phyloP scores from a whole-genome alignment of 345 rosid genomes.

The Citrus maxima region DNA sequence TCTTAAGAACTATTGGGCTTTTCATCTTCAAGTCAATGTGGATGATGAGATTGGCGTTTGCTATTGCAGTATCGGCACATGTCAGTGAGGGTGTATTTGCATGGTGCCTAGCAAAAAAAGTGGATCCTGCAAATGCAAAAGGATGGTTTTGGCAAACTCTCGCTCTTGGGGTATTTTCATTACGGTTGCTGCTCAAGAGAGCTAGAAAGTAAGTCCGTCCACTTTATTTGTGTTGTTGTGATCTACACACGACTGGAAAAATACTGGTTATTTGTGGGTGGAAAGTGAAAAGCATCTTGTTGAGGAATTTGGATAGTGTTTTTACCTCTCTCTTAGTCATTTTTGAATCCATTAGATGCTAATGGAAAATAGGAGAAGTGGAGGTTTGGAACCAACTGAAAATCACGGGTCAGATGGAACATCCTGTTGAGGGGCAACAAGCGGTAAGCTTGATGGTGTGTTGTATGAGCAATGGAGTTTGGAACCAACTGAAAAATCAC shows the following conservation, averaged over 20 bases:
- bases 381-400: no score
- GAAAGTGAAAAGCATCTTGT: neutral
- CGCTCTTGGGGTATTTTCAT: slow-evolving; percentile 60
- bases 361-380: no score
- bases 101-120: slow-evolving; percentile 56
- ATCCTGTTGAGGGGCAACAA: no score
- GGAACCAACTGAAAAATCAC: no score
- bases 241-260: neutral
- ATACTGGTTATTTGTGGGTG: neutral
- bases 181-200: slow-evolving; percentile 63
- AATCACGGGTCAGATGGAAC: no score
- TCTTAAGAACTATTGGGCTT: slow-evolving; percentile 47
- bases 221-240: slow-evolving; percentile 9
- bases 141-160: slow-evolving; percentile 92
- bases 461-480: no score
- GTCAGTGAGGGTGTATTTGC: slow-evolving; percentile 59
- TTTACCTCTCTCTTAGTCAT: no score
- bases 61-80: slow-evolving; percentile 36
- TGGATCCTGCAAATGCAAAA: slow-evolving; percentile 65
- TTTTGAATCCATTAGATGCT: no score
- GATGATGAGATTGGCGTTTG: slow-evolving; percentile 37
- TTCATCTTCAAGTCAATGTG: slow-evolving; percentile 53
- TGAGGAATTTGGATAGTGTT: neutral
- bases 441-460: no score
- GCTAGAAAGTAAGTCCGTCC: slow-evolving; percentile 29